A percentile compares a stretch with the other conserved stretches of the same genome.
Conservation (phyloP, 208 protist species). For the Acanthamoeba castellanii region DNA sequence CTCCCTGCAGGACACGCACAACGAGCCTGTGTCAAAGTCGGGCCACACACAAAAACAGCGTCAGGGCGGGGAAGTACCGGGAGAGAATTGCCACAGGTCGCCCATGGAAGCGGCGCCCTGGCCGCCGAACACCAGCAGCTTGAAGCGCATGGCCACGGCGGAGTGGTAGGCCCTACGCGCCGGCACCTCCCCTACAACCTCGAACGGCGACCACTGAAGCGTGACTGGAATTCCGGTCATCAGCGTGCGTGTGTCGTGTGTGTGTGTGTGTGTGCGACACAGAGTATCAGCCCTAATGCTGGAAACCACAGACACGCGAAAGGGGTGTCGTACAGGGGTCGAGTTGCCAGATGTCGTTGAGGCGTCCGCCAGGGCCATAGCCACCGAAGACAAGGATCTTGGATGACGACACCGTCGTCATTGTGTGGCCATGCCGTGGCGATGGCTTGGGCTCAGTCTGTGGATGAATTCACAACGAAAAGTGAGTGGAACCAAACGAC, state of each 20-base stretch:
- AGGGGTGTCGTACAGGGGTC: constrained; percentile 48
- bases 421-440: constrained; percentile 64
- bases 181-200: neutral
- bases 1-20: neutral
- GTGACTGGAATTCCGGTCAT: neutral
- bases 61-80: neutral
- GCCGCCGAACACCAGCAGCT: constrained; percentile 64
- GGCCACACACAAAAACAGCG: neutral
- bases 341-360: constrained; percentile 72
- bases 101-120: constrained; percentile 34
- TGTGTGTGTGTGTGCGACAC: neutral
- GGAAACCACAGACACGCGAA: neutral
- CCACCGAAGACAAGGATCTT: constrained; percentile 68
- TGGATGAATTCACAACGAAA: neutral
- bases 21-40: neutral
- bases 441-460: constrained; percentile 56
- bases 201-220: constrained; percentile 41
- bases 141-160: constrained; percentile 65
- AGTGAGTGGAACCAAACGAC: neutral
- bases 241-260: neutral
- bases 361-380: constrained; percentile 54
- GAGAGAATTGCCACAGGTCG: constrained; percentile 73
- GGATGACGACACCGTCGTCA: constrained; percentile 31
- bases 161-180: constrained; percentile 67
- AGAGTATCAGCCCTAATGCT: neutral